Conservation (phyloP, 257 asterid species). For the Gynochthodes officinalis region DNA sequence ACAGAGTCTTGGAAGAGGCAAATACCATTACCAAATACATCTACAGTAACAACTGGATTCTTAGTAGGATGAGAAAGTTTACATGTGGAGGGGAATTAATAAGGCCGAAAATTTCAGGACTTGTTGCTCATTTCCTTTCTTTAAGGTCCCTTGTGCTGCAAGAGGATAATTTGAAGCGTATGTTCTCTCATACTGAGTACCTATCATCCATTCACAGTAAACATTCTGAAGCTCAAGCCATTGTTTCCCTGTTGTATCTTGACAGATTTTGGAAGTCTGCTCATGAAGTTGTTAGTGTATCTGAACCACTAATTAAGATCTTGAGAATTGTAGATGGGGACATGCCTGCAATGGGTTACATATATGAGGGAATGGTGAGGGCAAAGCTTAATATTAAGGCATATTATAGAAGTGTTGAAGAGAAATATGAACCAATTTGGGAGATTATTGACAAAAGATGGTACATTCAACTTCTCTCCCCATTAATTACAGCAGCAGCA, state of each 20-base stretch:
- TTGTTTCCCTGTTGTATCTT: slow-evolving; percentile 26
- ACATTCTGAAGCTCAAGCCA: slow-evolving; percentile 26
- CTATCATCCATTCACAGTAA: slow-evolving; percentile 25
- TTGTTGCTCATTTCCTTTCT: slow-evolving; percentile 31
- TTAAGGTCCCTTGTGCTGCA: slow-evolving; percentile 32
- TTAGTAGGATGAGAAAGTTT: slow-evolving; percentile 27
- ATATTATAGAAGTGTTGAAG: slow-evolving; percentile 33
- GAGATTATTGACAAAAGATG: slow-evolving; percentile 44
- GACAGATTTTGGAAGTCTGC: slow-evolving; percentile 41
- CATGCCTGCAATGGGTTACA: slow-evolving; percentile 45
- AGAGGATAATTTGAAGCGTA: slow-evolving; percentile 34
- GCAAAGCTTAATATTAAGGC: slow-evolving; percentile 38
- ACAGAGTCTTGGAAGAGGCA: slow-evolving; percentile 40
- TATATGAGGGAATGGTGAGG: slow-evolving; percentile 41
- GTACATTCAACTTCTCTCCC: slow-evolving; percentile 36
- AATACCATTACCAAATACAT: slow-evolving; percentile 25
- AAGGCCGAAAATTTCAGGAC: slow-evolving; percentile 28
- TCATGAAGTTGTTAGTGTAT: slow-evolving; percentile 30
- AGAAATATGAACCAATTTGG: slow-evolving; percentile 36
- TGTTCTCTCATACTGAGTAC: slow-evolving; percentile 38
- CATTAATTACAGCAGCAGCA: slow-evolving; percentile 40
- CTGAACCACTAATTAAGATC: slow-evolving; percentile 39
- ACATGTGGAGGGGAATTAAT: slow-evolving; percentile 31
- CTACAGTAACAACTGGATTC: slow-evolving; percentile 33
- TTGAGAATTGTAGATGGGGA: slow-evolving; percentile 42